Base-by-base conservation (phyloP, 2,329 filamentous ascomycete genomes). In the Paraphoma chrysanthemicola region DNA sequence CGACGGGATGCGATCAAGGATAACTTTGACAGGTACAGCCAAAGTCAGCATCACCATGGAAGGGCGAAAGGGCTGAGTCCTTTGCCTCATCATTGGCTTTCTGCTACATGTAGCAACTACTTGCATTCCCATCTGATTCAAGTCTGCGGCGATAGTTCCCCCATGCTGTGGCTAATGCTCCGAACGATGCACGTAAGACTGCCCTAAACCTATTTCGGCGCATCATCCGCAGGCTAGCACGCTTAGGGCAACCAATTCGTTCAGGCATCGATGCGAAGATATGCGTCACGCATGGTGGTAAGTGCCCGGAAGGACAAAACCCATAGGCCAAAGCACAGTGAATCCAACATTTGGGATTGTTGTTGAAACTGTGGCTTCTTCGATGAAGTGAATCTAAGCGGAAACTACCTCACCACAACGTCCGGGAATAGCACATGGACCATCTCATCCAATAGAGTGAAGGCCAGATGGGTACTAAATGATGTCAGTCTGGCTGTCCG, bases 361-460 rank as follows among this genome's bases (percentile, higher is more conserved):
- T 2, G 23, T 23, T 23, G 23, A 5, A 23, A 3, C 23, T 23
- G 3, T 23, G 23, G 5, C 23, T 23, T 23, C 23, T 23, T 23
- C 23, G 23, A 23, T 23, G 18, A 45, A 44, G 45, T 51, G 49
- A 41, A 39, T 16, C 30, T 31, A 23, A 44, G 30, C 17, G 56
- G 47, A 33, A 33, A 46, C 62, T 53, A 69, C 51, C 59, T 68
- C 12, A 56, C 45, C 17, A 17, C 42, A n/a, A 64, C 66, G 54
- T 75, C 74, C 4, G 72, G 71, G 60, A 83, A 83, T 1, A 83
- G 60, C 29, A 80, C 74, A 48, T 76, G 70, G 10, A 83, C 62
- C 47, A 83, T 69, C 69, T 83, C 81, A 62, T 83, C 81, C 45
- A 83, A 57, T 4, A 83, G 63, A 12, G 80, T 82, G 54, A 82